Evolutionary conservation across 2,329 filamentous ascomycete species (phyloP).

Genomic region (Xylaria sp.): DNA sequence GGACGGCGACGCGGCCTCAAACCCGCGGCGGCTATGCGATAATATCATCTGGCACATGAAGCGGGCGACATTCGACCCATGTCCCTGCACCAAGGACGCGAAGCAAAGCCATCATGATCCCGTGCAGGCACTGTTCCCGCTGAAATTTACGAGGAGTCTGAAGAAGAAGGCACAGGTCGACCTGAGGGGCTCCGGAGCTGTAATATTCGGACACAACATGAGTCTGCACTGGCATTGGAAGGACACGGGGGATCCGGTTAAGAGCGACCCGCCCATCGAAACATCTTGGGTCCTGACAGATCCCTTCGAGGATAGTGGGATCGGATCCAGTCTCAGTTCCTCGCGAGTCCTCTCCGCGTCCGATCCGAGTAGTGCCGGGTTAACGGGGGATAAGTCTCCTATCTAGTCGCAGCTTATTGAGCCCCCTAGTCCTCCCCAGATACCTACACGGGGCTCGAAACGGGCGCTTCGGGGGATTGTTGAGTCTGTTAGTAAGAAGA

Average conservation of each 20-base stretch:
- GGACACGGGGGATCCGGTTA: background rate
- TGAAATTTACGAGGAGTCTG: background rate
- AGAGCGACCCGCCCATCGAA: background rate
- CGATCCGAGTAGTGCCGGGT: constrained; percentile 1
- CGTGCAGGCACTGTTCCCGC: constrained; percentile 28
- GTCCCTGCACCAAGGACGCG: constrained; percentile 9
- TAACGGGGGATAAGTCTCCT: background rate
- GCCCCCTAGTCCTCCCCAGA: background rate
- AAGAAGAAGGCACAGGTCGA: background rate
- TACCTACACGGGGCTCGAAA: background rate
- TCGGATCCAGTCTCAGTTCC: constrained; percentile 1
- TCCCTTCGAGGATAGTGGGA: constrained; percentile 1
- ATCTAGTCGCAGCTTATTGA: background rate
- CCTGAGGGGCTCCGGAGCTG: background rate
- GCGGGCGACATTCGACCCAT: constrained; percentile 19
- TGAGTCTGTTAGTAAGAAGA: constrained; percentile 3
- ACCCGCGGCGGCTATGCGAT: constrained; percentile 24
- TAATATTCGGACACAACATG: constrained; percentile 9
- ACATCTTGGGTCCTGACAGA: background rate
- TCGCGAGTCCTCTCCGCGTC: constrained; percentile 5
- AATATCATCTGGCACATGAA: constrained; percentile 35
- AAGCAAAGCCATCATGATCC: constrained; percentile 22
- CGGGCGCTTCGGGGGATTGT: background rate
- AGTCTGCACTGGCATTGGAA: background rate
- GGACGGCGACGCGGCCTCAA: constrained; percentile 32